A percentile compares a stretch with the other conserved stretches of the same genome.
These are phyloP conservation scores for Mycena polygramma DNA, from an alignment of 768 basidiomycete genomes.

Conservation along the genomic window DNA sequence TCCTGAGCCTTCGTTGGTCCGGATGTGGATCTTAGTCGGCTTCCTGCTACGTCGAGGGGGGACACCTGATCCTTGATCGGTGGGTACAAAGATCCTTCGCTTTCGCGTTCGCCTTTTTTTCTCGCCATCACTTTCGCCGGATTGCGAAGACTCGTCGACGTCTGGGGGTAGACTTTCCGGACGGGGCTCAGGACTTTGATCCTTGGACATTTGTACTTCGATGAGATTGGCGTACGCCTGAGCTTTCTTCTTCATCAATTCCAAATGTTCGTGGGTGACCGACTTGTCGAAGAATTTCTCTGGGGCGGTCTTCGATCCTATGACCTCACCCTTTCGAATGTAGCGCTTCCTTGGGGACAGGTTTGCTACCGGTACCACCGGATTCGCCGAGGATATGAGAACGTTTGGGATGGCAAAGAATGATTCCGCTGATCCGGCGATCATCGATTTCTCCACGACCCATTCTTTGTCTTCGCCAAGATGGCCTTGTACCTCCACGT, in stretches of 20 bases:
- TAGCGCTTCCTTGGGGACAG: not conserved
- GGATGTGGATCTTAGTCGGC: no score
- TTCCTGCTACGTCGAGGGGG: no score
- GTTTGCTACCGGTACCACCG: not conserved
- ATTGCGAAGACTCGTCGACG: no score
- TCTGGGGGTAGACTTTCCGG: no score
- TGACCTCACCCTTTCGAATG: constrained; percentile 1
- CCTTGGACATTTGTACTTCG: not conserved
- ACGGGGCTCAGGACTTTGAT: no score
- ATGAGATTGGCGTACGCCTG: no score
- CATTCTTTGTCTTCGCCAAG: constrained; percentile 4
- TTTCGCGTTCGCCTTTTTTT: no score
- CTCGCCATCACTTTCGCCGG: no score
- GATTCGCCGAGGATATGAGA: not conserved
- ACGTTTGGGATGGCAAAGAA: constrained; percentile 5
- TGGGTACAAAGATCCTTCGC: no score
- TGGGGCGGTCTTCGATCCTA: not conserved
- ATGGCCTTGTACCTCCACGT: not conserved
- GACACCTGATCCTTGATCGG: no score
- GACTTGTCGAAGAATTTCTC: constrained; percentile 4
- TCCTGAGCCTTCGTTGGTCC: no score
- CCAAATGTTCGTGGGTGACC: not conserved
- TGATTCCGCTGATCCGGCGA: not conserved
- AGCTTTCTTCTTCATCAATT: not conserved
- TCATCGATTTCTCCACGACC: not conserved